These are phyloP conservation scores for Cladosporium phlei DNA, from an alignment of 2,329 filamentous ascomycete genomes.

Conservation along the genomic window DNA sequence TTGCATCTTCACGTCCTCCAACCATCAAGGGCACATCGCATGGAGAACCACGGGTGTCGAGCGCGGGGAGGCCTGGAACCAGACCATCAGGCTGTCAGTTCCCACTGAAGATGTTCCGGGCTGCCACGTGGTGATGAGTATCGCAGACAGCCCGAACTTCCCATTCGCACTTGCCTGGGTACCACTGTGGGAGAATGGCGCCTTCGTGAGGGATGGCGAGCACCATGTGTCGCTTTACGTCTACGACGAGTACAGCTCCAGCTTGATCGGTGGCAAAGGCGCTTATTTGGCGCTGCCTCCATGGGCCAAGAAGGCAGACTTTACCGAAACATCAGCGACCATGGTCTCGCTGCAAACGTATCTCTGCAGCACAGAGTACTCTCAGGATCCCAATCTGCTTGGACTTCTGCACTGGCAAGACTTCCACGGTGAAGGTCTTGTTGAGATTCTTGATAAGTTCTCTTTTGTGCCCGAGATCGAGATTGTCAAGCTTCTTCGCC, in stretches of 20 bases:
- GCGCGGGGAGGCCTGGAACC: constrained; percentile 77
- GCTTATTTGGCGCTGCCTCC: constrained; percentile 84
- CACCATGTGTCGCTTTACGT: constrained; percentile 81
- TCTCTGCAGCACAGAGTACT: constrained; percentile 90
- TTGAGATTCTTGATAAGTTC: constrained; percentile 71
- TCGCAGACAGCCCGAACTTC: constrained; percentile 79
- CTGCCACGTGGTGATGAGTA: constrained; percentile 82
- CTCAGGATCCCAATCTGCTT: constrained; percentile 81
- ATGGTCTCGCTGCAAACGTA: constrained; percentile 72
- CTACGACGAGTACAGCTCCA: constrained; percentile 84
- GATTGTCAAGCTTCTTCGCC: constrained; percentile 85
- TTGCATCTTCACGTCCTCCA: constrained; percentile 83
- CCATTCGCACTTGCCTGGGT: constrained; percentile 91
- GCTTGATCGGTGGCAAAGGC: constrained; percentile 66
- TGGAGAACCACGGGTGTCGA: constrained; percentile 83
- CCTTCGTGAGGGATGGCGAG: constrained; percentile 80
- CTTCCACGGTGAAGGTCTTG: constrained; percentile 61
- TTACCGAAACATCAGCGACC: constrained; percentile 73
- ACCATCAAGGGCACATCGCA: constrained; percentile 69
- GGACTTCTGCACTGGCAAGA: constrained; percentile 72
- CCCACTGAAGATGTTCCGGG: constrained; percentile 73
- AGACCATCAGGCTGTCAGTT: constrained; percentile 78
- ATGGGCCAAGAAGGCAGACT: constrained; percentile 65
- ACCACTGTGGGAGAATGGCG: constrained; percentile 86
- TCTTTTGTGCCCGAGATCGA: constrained; percentile 96